phyloP scores from a whole-genome alignment of 805 yeast species.

The Saturnispora ahearnii region DNA sequence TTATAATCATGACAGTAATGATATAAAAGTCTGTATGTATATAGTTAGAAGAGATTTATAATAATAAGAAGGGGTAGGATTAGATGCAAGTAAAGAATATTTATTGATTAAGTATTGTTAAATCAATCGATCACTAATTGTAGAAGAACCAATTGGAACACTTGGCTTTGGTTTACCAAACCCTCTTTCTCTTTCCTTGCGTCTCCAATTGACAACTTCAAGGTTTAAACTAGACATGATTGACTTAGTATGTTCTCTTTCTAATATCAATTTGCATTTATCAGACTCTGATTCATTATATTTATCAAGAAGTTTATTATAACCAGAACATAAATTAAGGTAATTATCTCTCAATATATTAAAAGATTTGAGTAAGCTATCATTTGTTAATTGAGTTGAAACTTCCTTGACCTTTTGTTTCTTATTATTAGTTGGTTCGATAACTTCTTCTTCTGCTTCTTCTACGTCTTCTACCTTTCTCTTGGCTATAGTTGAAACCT shows the following conservation, averaged over 20 bases:
- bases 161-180: background rate
- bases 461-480: background rate
- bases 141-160: background rate
- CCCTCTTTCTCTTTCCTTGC: conserved; percentile 11
- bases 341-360: conserved; percentile 3
- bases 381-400: background rate
- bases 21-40: background rate
- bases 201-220: conserved; percentile 16
- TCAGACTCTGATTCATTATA: conserved; percentile 18
- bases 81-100: background rate
- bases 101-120: background rate
- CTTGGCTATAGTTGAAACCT: background rate
- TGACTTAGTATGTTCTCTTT: conserved; percentile 22
- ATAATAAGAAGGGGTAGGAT: background rate
- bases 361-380: background rate
- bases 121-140: conserved; percentile 3
- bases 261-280: conserved; percentile 14
- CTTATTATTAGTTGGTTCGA: background rate
- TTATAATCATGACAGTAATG: background rate
- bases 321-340: conserved; percentile 4
- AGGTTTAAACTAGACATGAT: conserved; percentile 18
- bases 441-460: background rate
- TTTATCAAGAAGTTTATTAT: background rate
- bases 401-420: background rate
- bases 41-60: background rate